phyloP scores from a whole-genome alignment of 371 early-diverging fungal species.

The Apophysomyces trapeziformis region DNA sequence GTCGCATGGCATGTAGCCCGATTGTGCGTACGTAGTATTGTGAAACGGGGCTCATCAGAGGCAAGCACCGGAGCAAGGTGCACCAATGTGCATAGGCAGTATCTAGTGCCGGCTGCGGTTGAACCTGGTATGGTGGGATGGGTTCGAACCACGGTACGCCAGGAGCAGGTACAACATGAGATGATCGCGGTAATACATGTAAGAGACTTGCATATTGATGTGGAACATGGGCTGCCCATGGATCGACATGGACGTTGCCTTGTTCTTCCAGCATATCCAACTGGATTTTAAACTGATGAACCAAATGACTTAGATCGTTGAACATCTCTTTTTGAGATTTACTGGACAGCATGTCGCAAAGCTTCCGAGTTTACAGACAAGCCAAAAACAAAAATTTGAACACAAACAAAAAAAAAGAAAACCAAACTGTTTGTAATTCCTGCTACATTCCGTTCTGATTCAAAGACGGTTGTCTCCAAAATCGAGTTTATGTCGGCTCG shows the following conservation, averaged over 20 bases:
- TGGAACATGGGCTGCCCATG: slow-evolving; percentile 1
- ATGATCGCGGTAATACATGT: slow-evolving; percentile 22
- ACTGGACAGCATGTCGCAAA: background rate
- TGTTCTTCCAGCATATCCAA: slow-evolving; percentile 2
- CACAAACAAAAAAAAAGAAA: background rate
- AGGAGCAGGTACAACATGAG: slow-evolving; percentile 22
- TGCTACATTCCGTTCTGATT: background rate
- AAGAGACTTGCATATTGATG: slow-evolving; percentile 19
- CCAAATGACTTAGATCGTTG: background rate
- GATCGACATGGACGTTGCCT: background rate
- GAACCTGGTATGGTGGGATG: slow-evolving; percentile 21
- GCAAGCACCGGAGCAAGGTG: slow-evolving; percentile 42
- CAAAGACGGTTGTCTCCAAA: background rate
- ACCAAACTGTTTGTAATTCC: background rate
- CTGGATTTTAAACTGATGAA: background rate
- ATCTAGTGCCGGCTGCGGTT: slow-evolving; percentile 14
- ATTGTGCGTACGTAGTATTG: slow-evolving; percentile 37
- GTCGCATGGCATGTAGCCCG: slow-evolving; percentile 43
- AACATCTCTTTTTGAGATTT: background rate
- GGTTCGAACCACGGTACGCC: slow-evolving; percentile 37
- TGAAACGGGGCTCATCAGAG: slow-evolving; percentile 33
- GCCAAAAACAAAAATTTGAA: background rate
- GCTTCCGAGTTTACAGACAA: too few relatives aligned
- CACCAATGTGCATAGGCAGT: slow-evolving; percentile 43
- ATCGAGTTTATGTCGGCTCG: background rate